Evolutionary conservation across 2,329 filamentous ascomycete species (phyloP), one percentile per base, ranked within the genome.

Genomic region (Blastomyces silverae): DNA sequence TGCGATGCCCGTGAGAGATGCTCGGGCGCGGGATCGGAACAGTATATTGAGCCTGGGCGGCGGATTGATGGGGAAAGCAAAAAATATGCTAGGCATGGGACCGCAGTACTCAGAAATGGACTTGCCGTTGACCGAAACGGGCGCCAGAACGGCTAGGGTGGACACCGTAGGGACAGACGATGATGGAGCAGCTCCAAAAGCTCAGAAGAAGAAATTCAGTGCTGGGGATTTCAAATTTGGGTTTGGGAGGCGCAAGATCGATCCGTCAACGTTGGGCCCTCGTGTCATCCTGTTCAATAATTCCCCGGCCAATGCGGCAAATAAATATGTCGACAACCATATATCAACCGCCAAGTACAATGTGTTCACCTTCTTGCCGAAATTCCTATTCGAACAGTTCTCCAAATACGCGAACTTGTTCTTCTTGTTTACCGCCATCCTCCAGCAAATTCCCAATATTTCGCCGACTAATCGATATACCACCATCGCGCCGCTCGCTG

Each of bases 321-420:
- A 92, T 81, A 96, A 93, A 77, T 97, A 94, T 77, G 85, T 92
- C 74, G 90, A 96, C 83, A 99, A 99, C 75, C 92, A 97, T 77
- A 89, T 99, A 68, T 97, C 93, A 53, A 99, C 94, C 6, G 89
- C 94, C 68, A 99, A 99, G 79, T 99, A 99, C 85, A 99, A 97
- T 76, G 72, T 91, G 73, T 83, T 90, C 64, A 96, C 92, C 25
- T 99, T 99, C 77, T 75, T 97, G 22, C 94, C 94, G 61, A 99
- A 99, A 78, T 99, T 99, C 79, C 82, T 99, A 64, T 92, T 93
- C 76, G 94, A 99, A 77, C 94, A 99, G 76, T 99, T 99, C 79
- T 97, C 92, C 67, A 99, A 97, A 82, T 96, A 97, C 78, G 94
- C 94, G 81, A 99, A 99, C 79, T 79, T 99, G 73, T 99, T 99